phyloP scores from a whole-genome alignment of 805 yeast species.

The Wickerhamiella alocasiicola region DNA sequence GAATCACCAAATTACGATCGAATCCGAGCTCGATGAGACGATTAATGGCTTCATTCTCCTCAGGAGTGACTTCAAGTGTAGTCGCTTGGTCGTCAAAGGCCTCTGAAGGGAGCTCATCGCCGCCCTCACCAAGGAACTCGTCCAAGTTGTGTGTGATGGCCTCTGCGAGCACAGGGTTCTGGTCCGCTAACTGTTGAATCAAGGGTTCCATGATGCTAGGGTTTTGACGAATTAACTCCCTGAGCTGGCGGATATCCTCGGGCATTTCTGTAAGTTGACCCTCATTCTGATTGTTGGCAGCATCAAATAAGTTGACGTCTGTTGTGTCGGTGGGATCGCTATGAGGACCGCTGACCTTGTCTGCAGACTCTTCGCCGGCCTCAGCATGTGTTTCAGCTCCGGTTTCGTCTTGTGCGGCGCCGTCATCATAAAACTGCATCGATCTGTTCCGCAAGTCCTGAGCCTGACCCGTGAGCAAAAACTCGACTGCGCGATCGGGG shows the following conservation, averaged over 20 bases:
- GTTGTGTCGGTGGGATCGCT: conserved; percentile 15
- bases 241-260: conserved; percentile 42
- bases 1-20: conserved; percentile 73
- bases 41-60: conserved; percentile 78
- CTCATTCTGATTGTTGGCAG: background rate
- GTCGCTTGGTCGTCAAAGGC: conserved; percentile 32
- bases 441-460: conserved; percentile 9
- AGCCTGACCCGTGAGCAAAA: conserved; percentile 60
- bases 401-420: background rate
- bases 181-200: conserved; percentile 64
- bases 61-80: conserved; percentile 50
- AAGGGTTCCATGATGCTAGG: conserved; percentile 82
- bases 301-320: conserved; percentile 31
- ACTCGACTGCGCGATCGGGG: conserved; percentile 97
- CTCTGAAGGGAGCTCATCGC: conserved; percentile 23
- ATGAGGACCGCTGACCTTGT: conserved; percentile 8
- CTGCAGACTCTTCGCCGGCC: conserved; percentile 8
- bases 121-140: conserved; percentile 16
- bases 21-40: conserved; percentile 90
- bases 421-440: background rate
- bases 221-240: conserved; percentile 68
- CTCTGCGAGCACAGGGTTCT: conserved; percentile 76
- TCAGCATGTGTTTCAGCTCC: conserved; percentile 13
- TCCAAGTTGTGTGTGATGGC: conserved; percentile 33
- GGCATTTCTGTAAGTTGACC: conserved; percentile 19